Percentiles rank a stretch among this genome's conserved stretches.
phyloP scores from a whole-genome alignment of 495 filamentous ascomycete genomes.

The Penicillium verhagenii region DNA sequence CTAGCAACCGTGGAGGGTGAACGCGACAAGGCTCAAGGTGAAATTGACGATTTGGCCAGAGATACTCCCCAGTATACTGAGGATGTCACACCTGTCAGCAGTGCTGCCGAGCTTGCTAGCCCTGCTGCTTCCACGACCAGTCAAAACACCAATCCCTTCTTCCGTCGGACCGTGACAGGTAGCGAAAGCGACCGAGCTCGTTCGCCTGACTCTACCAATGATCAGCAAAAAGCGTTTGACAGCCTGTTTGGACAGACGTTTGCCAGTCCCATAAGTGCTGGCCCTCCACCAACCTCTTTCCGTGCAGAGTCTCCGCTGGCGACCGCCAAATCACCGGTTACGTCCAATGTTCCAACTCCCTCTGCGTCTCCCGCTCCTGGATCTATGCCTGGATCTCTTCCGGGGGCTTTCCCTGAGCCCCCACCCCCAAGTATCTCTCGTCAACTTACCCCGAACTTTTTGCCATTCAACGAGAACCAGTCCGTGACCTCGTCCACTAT shows the following conservation, averaged over 20 bases:
- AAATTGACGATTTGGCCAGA: constrained; percentile 67
- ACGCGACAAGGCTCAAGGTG: constrained; percentile 75
- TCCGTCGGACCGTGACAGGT: constrained; percentile 67
- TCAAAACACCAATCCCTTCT: constrained; percentile 86
- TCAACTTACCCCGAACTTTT: constrained; percentile 69
- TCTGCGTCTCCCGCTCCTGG: constrained; percentile 60
- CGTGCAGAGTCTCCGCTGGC: constrained; percentile 52
- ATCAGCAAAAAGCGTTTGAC: constrained; percentile 74
- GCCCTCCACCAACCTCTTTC: constrained; percentile 65
- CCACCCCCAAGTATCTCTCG: constrained; percentile 64
- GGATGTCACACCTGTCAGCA: constrained; percentile 42
- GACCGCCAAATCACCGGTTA: constrained; percentile 35
- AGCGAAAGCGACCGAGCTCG: constrained; percentile 57
- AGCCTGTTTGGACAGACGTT: constrained; percentile 84
- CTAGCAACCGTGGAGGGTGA: constrained; percentile 84
- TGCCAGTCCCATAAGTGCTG: constrained; percentile 43
- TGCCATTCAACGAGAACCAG: constrained; percentile 64
- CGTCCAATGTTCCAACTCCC: constrained; percentile 54
- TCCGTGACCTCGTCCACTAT: constrained; percentile 75
- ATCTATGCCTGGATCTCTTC: constrained; percentile 33
- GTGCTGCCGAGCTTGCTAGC: constrained; percentile 49
- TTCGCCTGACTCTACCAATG: constrained; percentile 41
- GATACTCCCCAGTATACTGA: constrained; percentile 43
- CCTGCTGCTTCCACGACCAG: constrained; percentile 73
- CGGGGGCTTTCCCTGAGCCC: constrained; percentile 44